phyloP scores from a whole-genome alignment of 768 basidiomycete species.

The Tulasnella sp. region DNA sequence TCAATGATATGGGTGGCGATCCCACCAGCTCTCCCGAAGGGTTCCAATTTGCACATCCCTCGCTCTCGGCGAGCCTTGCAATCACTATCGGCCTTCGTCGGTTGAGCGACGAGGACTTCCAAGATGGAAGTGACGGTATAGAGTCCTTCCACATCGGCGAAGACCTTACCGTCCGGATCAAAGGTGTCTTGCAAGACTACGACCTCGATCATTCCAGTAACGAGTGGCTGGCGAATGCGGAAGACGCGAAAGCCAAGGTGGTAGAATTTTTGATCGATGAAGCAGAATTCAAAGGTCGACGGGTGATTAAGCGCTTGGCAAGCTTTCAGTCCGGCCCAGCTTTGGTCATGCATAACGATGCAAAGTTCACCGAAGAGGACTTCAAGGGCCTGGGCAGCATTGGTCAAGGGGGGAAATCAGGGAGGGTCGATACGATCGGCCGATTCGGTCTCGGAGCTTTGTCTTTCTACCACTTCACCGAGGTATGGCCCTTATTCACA shows the following conservation, averaged over 20 bases:
- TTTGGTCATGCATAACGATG: conserved; percentile 36
- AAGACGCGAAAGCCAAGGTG: conserved; percentile 35
- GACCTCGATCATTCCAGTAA: conserved; percentile 32
- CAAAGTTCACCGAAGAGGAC: conserved; percentile 31
- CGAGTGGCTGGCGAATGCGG: conserved; percentile 45
- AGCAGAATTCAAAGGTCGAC: background rate
- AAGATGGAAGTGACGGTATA: background rate
- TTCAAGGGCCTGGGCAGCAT: conserved; percentile 36
- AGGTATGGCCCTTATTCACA: conserved; percentile 25
- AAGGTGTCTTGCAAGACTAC: background rate
- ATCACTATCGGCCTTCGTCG: background rate
- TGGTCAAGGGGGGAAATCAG: conserved; percentile 36
- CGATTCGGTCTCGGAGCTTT: conserved; percentile 42
- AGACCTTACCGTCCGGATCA: background rate
- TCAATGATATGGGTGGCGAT: background rate
- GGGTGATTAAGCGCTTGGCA: conserved; percentile 30
- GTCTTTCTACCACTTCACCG: conserved; percentile 42
- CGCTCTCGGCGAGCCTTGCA: background rate
- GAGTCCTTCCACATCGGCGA: background rate
- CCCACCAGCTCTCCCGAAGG: background rate
- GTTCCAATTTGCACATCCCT: background rate
- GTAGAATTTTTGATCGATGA: conserved; percentile 34
- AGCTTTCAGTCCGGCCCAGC: conserved; percentile 28
- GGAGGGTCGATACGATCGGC: conserved; percentile 32
- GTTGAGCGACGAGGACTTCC: background rate